phyloP scores from a whole-genome alignment of 129 eudicot species.

The Apium graveolens region DNA sequence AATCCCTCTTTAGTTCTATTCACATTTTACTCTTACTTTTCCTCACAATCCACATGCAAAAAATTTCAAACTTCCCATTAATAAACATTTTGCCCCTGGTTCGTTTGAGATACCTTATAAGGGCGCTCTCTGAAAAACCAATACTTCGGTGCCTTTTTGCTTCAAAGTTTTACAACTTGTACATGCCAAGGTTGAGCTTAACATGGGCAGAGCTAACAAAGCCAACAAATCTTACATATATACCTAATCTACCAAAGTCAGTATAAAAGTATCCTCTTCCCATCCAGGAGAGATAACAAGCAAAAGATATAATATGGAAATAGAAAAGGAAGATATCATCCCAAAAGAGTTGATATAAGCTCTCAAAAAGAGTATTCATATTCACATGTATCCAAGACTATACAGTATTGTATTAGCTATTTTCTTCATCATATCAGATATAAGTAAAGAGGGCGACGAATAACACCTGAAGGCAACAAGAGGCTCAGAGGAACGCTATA shows the following conservation, averaged over 20 bases:
- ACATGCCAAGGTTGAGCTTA: no score
- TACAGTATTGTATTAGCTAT: neutral
- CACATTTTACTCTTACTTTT: no score
- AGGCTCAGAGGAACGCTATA: constrained; percentile 12
- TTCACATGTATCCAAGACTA: constrained; percentile 3
- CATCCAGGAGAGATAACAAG: neutral
- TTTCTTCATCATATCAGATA: constrained; percentile 14
- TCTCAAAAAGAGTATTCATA: neutral
- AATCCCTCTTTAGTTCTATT: no score
- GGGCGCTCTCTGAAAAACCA: no score
- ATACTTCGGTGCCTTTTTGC: no score
- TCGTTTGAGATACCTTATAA: no score
- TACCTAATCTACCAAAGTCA: neutral
- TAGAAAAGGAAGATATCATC: neutral
- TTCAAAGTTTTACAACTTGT: no score
- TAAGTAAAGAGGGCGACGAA: neutral
- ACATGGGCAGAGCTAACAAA: neutral
- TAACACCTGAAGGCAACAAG: neutral
- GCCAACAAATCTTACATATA: neutral
- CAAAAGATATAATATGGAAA: neutral
- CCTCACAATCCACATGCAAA: no score
- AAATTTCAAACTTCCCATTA: no score
- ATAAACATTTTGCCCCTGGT: no score
- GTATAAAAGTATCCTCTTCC: neutral
- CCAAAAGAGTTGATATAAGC: neutral